A percentile compares a stretch with the other conserved stretches of the same genome.
These are phyloP conservation scores for Phytophthora vignae DNA, from an alignment of 352 stramenopile genomes.

Conservation along the genomic window DNA sequence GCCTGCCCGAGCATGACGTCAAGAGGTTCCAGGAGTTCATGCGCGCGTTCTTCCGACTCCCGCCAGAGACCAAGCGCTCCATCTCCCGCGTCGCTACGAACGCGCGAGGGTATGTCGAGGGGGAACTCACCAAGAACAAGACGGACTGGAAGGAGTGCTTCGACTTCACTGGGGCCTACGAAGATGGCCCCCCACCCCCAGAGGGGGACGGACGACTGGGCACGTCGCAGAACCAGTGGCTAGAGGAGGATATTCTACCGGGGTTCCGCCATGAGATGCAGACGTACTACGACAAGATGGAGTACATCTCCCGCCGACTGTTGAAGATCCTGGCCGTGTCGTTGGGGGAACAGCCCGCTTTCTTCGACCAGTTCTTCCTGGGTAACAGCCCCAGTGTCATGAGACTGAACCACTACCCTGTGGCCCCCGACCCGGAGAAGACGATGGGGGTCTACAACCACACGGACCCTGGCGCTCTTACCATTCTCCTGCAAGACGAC, in stretches of 20 bases:
- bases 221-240: constrained; percentile 90
- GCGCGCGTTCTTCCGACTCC: constrained; percentile 84
- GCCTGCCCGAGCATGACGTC: constrained; percentile 63
- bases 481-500: constrained; percentile 73
- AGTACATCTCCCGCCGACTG: constrained; percentile 59
- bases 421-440: constrained; percentile 50
- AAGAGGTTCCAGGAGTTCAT: constrained; percentile 69
- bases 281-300: constrained; percentile 58
- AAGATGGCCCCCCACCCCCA: constrained; percentile 41
- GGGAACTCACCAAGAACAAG: constrained; percentile 95
- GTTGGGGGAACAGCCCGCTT: constrained; percentile 57
- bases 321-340: constrained; percentile 69
- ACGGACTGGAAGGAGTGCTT: constrained; percentile 93
- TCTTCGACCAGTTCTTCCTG: constrained; percentile 74
- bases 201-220: constrained; percentile 73
- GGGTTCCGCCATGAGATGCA: constrained; percentile 64
- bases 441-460: constrained; percentile 70
- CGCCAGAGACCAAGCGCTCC: constrained; percentile 54
- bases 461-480: constrained; percentile 68
- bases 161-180: constrained; percentile 64
- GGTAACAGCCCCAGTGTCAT: constrained; percentile 89
- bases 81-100: constrained; percentile 84
- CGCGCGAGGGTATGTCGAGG: constrained; percentile 93
- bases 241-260: constrained; percentile 47
- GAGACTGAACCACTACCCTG: constrained; percentile 93